Evolutionary conservation across 2,329 filamentous ascomycete species (phyloP).

Genomic region (Ophiosphaerella herpotricha): DNA sequence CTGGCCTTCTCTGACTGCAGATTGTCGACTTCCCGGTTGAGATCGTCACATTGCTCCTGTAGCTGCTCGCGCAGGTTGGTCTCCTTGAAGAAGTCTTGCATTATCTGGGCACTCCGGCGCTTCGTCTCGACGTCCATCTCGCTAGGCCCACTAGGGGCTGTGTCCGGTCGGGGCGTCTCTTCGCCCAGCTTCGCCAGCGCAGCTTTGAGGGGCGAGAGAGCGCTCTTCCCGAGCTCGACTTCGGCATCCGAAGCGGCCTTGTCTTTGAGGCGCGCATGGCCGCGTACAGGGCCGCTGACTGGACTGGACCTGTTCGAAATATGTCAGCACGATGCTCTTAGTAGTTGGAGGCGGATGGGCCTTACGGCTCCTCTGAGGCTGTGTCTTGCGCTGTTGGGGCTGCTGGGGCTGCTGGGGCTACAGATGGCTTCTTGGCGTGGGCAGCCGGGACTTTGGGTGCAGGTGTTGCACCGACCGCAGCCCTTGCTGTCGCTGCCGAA

Average conservation of each 20-base stretch:
- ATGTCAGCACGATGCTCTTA: conserved; percentile 1
- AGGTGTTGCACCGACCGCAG: conserved; percentile 16
- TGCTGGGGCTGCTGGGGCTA: conserved; percentile 13
- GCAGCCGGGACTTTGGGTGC: conserved; percentile 25
- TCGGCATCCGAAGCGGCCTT: conserved; percentile 45
- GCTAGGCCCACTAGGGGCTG: conserved; percentile 36
- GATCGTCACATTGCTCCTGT: conserved; percentile 42
- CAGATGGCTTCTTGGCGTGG: conserved; percentile 39
- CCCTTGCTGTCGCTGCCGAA: conserved; percentile 19
- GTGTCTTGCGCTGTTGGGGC: conserved; percentile 7
- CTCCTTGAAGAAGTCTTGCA: conserved; percentile 48
- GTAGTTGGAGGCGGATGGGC: neutral
- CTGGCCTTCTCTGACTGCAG: conserved; percentile 37
- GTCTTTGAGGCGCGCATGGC: conserved; percentile 33
- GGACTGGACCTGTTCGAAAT: conserved; percentile 19
- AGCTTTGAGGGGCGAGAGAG: conserved; percentile 34
- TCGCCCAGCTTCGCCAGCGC: conserved; percentile 38
- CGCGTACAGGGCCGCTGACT: conserved; percentile 28
- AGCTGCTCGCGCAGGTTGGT: conserved; percentile 43
- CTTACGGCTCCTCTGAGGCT: conserved; percentile 11
- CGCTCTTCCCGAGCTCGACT: conserved; percentile 32
- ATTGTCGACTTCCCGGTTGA: conserved; percentile 37
- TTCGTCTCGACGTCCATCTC: conserved; percentile 40
- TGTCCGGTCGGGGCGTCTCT: conserved; percentile 35
- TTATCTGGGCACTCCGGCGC: conserved; percentile 40